phyloP scores from a whole-genome alignment of 1,284 basidiomycete species.

The Cryptococcus neoformans region DNA sequence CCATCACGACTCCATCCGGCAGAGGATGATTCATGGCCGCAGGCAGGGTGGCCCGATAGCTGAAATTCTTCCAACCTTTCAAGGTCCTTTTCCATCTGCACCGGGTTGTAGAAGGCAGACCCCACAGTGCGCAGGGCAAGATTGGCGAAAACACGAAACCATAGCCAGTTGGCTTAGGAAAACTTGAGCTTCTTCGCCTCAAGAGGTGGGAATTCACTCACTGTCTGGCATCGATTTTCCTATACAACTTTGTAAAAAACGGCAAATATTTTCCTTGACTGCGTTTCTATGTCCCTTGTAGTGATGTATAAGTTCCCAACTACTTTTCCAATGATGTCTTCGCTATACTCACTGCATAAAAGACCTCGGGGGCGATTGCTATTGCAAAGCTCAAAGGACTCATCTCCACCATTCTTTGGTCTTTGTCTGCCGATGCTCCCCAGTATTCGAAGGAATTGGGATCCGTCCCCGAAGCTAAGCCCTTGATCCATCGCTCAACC shows the following conservation, averaged over 20 bases:
- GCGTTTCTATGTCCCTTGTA: slow-evolving; percentile 53
- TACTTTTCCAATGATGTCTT: not conserved
- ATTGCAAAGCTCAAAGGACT: slow-evolving; percentile 70
- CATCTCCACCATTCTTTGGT: slow-evolving; percentile 79
- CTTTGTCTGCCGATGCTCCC: slow-evolving; percentile 69
- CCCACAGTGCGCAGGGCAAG: slow-evolving; percentile 64
- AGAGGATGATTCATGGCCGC: slow-evolving; percentile 48
- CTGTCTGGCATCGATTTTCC: slow-evolving; percentile 58
- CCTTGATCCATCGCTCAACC: slow-evolving; percentile 61
- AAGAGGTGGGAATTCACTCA: slow-evolving; percentile 17
- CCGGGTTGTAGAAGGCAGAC: slow-evolving; percentile 58
- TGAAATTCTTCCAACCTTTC: slow-evolving; percentile 76
- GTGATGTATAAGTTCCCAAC: not conserved
- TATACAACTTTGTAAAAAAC: slow-evolving; percentile 70
- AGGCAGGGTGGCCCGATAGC: slow-evolving; percentile 50
- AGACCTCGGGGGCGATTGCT: slow-evolving; percentile 61
- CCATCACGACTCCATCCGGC: slow-evolving; percentile 71
- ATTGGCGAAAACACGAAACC: slow-evolving; percentile 78
- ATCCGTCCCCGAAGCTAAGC: slow-evolving; percentile 65
- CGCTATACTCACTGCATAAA: slow-evolving; percentile 56
- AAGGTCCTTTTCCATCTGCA: slow-evolving; percentile 68
- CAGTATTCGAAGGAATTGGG: slow-evolving; percentile 66
- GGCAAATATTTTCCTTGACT: slow-evolving; percentile 60
- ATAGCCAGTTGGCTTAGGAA: slow-evolving; percentile 66
- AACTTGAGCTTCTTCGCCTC: slow-evolving; percentile 1